These are phyloP conservation scores for Auricularia auricula-judae DNA, from an alignment of 768 basidiomycete species.

Conservation along the genomic window DNA sequence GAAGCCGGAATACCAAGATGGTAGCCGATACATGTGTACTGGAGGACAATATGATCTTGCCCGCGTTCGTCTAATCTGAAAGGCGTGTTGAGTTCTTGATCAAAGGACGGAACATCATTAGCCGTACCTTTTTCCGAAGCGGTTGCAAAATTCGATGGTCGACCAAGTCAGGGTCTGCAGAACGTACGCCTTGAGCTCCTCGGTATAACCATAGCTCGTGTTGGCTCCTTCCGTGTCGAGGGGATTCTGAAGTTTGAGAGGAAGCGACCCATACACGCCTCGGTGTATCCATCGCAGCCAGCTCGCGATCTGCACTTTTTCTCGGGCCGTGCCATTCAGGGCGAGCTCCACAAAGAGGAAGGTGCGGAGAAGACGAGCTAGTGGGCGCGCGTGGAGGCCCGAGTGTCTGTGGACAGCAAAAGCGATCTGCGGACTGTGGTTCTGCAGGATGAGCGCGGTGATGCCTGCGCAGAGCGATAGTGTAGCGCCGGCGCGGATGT, in stretches of 20 bases:
- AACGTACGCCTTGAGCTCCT: background rate
- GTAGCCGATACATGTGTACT: background rate
- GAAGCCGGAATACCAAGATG: background rate
- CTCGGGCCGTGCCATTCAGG: background rate
- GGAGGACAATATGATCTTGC: background rate
- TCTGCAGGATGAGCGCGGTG: background rate
- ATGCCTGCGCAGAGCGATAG: background rate
- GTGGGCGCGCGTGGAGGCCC: background rate
- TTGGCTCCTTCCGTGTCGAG: background rate
- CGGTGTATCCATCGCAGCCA: background rate
- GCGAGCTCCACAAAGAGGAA: background rate
- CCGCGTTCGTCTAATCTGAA: background rate
- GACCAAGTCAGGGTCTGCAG: background rate
- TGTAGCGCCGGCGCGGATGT: background rate
- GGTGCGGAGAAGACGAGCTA: background rate
- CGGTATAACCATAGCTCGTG: background rate
- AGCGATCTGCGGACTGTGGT: background rate
- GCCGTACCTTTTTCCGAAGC: background rate
- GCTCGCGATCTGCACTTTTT: background rate
- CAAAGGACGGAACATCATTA: background rate
- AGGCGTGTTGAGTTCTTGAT: background rate
- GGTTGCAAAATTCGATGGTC: background rate
- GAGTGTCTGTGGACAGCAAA: background rate
- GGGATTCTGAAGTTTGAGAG: background rate
- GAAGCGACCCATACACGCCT: background rate